A percentile compares a stretch with the other conserved stretches of the same genome.
Conservation (phyloP, 1,284 basidiomycete species). For the Tausonia pullulans region DNA sequence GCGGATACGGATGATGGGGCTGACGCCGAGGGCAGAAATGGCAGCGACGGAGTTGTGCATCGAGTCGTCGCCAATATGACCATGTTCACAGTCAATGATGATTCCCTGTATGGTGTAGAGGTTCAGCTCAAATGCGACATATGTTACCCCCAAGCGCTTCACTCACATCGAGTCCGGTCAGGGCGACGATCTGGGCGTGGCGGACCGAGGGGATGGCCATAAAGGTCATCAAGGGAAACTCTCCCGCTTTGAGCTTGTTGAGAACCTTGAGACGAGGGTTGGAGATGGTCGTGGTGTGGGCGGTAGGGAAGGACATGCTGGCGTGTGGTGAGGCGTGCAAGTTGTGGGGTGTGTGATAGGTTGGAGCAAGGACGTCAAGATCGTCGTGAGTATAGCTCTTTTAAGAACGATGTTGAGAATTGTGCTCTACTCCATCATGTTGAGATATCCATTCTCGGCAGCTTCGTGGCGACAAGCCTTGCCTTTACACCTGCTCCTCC, state of each 20-base stretch:
- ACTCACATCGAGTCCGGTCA: conserved; percentile 26
- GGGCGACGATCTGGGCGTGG: conserved; percentile 23
- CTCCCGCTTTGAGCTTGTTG: conserved; percentile 20
- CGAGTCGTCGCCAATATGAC: conserved; percentile 24
- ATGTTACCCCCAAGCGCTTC: background rate
- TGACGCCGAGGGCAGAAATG: conserved; percentile 22
- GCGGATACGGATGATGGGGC: conserved; percentile 26
- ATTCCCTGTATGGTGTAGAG: conserved; percentile 16
- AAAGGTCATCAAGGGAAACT: conserved; percentile 26
- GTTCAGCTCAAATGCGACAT: background rate
- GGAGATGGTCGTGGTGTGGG: conserved; percentile 22
- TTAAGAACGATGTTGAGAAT: too few species aligned
- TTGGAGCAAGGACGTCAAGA: background rate
- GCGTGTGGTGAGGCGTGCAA: background rate
- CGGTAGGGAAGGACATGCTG: conserved; percentile 18
- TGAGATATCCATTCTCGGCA: too few species aligned
- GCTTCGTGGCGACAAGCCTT: too few species aligned
- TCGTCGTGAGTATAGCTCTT: too few species aligned
- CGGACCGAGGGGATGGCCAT: conserved; percentile 22
- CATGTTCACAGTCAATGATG: conserved; percentile 27
- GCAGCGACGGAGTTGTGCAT: conserved; percentile 28
- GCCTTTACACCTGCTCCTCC: too few species aligned
- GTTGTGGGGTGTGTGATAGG: too few species aligned
- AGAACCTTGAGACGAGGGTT: conserved; percentile 26
- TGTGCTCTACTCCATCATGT: too few species aligned